Evolutionary conservation across 371 early-diverging fungal genomes (phyloP), one percentile per base, ranked within the genome.

Genomic region (Amoeboaphelidium protococcarum): DNA sequence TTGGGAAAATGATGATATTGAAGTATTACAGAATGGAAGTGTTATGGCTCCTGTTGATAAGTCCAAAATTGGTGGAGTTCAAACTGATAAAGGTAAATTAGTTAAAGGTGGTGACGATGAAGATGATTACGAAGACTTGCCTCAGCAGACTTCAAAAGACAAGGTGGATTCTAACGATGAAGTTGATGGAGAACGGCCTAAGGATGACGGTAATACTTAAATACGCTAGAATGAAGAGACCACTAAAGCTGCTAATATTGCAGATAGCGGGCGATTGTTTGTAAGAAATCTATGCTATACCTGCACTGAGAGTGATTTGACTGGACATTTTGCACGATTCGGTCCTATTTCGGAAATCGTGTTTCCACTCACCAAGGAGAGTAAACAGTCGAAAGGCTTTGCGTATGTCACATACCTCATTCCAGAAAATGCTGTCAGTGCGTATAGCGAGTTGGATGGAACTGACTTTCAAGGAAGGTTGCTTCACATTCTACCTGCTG

Each of bases 231-330:
- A 41, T 3, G 59, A 56, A 13, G 26, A 47, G 2, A 59, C 54
- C 24, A 49, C 40, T 59, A 71, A 65, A 2, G 54, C 57, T 0
- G 75, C 74, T 12, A 59, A 72, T 24, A 91, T 95, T 60, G 66
- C 71, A 2, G 89, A 95, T 44, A 90, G 90, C 2, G 94, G 91
- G 1, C 76, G 96, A 21, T 65, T 95, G 31, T 88, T 84, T 67
- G 73, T 92, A 41, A 73, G 80, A 48, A 92, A 92, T 57, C 65
- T 95, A 24, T 66, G 91, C 12, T 95, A 82, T 62, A 63, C 78
- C 31, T 78, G 83, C 52, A 82, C 87, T 0, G 80, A 78, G 48
- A 74, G 79, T 3, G 91, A 92, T 47, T 62, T 95, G 25, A 68
- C 73, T 47, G 60, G 63, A 19, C 50, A 72, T 21, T 92, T 92